Evolutionary conservation across 164 flowering plant genomes (phyloP).

Genomic region (Stephania yunnanensis): DNA sequence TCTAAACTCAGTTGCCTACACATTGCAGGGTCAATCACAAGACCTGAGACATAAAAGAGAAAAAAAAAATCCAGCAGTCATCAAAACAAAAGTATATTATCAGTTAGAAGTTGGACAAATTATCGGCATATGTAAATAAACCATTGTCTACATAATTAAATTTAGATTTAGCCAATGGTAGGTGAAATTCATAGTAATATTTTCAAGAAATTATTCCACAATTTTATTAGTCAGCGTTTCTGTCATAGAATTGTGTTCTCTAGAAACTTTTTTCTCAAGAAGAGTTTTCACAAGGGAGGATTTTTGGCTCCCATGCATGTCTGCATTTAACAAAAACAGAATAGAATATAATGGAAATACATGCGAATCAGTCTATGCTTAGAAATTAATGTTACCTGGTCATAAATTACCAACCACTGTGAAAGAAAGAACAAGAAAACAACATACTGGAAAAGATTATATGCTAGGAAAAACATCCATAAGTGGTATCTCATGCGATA

Average conservation of each 20-base stretch:
- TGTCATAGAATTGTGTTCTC: background rate
- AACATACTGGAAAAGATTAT: background rate
- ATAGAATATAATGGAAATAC: too few species aligned
- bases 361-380: too few species aligned
- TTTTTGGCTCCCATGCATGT: too few species aligned
- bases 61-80: background rate
- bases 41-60: slow-evolving; percentile 19
- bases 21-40: slow-evolving; percentile 31
- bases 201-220: background rate
- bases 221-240: background rate
- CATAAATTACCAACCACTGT: background rate
- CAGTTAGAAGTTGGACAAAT: too few species aligned
- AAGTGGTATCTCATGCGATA: background rate
- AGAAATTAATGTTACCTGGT: too few species aligned
- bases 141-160: too few species aligned
- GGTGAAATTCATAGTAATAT: background rate
- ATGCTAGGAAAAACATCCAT: background rate
- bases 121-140: too few species aligned
- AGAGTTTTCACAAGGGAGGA: too few species aligned
- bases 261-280: background rate
- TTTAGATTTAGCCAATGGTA: background rate
- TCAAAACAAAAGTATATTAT: background rate
- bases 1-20: slow-evolving; percentile 31
- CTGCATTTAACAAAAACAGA: too few species aligned
- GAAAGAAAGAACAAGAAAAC: background rate